Evolutionary conservation across 352 stramenopile species (phyloP).

Genomic region (Discostella stelligera): DNA sequence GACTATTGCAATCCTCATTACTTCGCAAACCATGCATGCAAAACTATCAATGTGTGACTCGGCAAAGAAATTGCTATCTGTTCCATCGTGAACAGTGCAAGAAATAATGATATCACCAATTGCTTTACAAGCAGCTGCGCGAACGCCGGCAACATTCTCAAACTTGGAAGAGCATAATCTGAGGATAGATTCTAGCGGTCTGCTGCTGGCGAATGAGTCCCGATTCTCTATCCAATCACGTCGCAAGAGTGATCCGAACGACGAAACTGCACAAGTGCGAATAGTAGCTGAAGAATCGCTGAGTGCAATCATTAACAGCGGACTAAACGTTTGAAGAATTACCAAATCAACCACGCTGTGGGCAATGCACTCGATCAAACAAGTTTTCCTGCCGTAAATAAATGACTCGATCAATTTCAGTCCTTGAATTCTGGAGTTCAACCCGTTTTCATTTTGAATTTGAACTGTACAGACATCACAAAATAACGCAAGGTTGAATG

Average conservation of each 20-base stretch:
- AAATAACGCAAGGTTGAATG: constrained; percentile 47
- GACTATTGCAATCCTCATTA: constrained; percentile 31
- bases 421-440: constrained; percentile 15
- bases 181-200: constrained; percentile 31
- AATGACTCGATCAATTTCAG: constrained; percentile 45
- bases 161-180: constrained; percentile 23
- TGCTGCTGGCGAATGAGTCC: constrained; percentile 1
- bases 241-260: constrained; percentile 27
- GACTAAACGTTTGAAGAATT: constrained; percentile 29
- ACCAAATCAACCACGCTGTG: constrained; percentile 20
- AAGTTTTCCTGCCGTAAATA: constrained; percentile 33
- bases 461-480: constrained; percentile 33
- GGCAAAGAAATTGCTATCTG: not conserved
- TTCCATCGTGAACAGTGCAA: constrained; percentile 9
- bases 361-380: constrained; percentile 4
- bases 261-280: constrained; percentile 22
- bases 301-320: constrained; percentile 28
- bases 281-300: constrained; percentile 20
- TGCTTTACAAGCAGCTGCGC: constrained; percentile 54
- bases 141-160: constrained; percentile 46
- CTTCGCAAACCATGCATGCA: constrained; percentile 32
- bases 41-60: constrained; percentile 20
- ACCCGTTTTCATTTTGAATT: constrained; percentile 14
- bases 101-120: constrained; percentile 60
- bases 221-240: constrained; percentile 23